Conservation (phyloP, 768 basidiomycete genomes). For the Leccinum subtestaceum region DNA sequence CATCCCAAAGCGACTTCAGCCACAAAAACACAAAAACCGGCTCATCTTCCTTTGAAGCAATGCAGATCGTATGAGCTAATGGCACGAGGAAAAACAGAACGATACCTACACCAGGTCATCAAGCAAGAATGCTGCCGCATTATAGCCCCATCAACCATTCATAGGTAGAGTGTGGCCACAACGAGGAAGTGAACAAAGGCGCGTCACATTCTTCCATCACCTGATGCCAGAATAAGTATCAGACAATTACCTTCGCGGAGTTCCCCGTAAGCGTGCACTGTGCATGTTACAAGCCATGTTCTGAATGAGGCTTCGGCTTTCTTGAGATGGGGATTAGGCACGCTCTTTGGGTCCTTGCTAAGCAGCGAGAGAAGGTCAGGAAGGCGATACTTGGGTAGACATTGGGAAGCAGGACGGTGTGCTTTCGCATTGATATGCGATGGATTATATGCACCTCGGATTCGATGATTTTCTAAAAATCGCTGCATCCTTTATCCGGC, state of each 20-base stretch:
- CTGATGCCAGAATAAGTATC: background rate
- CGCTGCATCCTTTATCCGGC: too few species aligned
- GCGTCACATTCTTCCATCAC: background rate
- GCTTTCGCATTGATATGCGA: background rate
- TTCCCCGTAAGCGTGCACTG: background rate
- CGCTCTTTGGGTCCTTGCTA: background rate
- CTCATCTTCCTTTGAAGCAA: background rate
- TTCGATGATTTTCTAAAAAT: background rate
- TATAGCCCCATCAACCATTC: background rate
- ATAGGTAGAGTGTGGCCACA: background rate
- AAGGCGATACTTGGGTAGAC: background rate
- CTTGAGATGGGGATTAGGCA: background rate
- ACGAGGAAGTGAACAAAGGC: background rate
- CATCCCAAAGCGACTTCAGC: background rate
- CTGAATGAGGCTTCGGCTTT: background rate
- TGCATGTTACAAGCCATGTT: background rate
- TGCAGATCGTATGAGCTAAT: background rate
- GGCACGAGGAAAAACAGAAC: background rate
- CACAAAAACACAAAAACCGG: background rate
- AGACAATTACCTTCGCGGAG: background rate
- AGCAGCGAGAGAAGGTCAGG: background rate
- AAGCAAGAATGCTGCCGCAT: background rate
- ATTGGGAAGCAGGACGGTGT: background rate
- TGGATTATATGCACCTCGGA: background rate
- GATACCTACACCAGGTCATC: background rate